Percentiles rank a stretch among this genome's conserved stretches.
phyloP scores from a whole-genome alignment of 805 yeast species.

The Suhomyces faveliae region DNA sequence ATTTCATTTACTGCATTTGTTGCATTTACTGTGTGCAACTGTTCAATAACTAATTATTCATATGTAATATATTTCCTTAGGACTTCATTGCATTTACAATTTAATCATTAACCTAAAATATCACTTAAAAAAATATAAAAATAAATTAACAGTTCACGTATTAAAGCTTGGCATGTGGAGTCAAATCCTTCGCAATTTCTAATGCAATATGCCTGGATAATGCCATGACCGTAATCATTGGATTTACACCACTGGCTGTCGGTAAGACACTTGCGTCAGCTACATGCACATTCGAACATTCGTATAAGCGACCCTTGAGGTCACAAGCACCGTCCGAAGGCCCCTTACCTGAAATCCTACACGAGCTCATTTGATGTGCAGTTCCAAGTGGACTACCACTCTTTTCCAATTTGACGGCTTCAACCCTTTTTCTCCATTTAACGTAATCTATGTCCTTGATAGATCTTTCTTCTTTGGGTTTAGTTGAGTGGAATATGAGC shows the following conservation, averaged over 20 bases:
- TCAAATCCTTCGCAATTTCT: slow-evolving; percentile 20
- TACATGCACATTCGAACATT: slow-evolving; percentile 25
- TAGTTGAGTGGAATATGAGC: slow-evolving; percentile 37
- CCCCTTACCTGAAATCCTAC: slow-evolving; percentile 28
- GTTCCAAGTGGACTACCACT: slow-evolving; percentile 30
- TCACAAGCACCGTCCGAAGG: slow-evolving; percentile 27
- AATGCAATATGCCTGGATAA: slow-evolving; percentile 21
- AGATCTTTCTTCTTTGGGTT: slow-evolving; percentile 36
- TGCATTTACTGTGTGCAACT: not conserved
- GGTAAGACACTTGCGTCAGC: slow-evolving; percentile 32
- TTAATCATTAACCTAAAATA: not conserved
- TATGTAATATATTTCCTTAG: not conserved
- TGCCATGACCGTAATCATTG: slow-evolving; percentile 28
- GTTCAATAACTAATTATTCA: not conserved
- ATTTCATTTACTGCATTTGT: not conserved
- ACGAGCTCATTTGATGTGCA: slow-evolving; percentile 30
- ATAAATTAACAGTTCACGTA: not conserved
- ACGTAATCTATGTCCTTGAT: slow-evolving; percentile 45
- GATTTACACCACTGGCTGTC: slow-evolving; percentile 29
- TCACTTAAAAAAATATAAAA: not conserved
- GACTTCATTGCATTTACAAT: not conserved
- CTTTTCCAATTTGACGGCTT: slow-evolving; percentile 24
- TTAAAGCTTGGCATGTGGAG: slow-evolving; percentile 6
- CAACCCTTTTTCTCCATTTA: slow-evolving; percentile 31
- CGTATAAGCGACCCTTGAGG: slow-evolving; percentile 22